Conservation (phyloP, 2,329 filamentous ascomycete genomes). For the Colletotrichum ledebouriae region DNA sequence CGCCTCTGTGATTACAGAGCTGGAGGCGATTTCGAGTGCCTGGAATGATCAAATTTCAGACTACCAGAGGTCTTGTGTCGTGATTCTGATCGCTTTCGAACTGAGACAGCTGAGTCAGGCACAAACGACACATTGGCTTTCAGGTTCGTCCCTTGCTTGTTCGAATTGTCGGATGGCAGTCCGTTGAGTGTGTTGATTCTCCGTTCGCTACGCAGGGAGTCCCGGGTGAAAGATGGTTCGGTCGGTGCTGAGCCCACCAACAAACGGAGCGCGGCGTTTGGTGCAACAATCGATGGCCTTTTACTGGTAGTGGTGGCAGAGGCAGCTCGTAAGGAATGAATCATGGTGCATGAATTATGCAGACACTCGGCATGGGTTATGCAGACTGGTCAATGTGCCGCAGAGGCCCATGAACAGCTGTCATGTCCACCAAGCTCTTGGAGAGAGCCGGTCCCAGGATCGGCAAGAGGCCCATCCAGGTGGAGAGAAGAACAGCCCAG, state of each 20-base stretch:
- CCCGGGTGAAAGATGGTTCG: conserved; percentile 10
- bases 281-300: not conserved
- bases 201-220: not conserved
- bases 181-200: conserved; percentile 9
- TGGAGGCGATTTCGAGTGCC: not conserved
- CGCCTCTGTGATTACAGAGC: not conserved
- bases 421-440: conserved; percentile 33
- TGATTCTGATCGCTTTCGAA: not conserved
- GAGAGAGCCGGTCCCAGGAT: conserved; percentile 34
- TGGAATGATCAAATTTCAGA: no score
- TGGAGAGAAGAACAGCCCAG: conserved; percentile 36
- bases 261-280: not conserved
- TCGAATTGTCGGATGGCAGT: conserved; percentile 9
- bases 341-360: conserved; percentile 28
- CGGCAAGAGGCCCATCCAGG: conserved; percentile 27
- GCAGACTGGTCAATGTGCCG: conserved; percentile 2
- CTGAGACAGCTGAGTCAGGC: not conserved
- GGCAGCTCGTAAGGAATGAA: not conserved
- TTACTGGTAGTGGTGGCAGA: not conserved
- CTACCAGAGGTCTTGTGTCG: not conserved
- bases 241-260: conserved; percentile 2
- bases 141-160: conserved; percentile 5
- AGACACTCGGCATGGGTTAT: not conserved
- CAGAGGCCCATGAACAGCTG: conserved; percentile 4
- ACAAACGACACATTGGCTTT: not conserved